A percentile compares a stretch with the other conserved stretches of the same genome.
phyloP scores from a whole-genome alignment of 108 stramenopile species.

The Pseudonitzschia multistriata region DNA sequence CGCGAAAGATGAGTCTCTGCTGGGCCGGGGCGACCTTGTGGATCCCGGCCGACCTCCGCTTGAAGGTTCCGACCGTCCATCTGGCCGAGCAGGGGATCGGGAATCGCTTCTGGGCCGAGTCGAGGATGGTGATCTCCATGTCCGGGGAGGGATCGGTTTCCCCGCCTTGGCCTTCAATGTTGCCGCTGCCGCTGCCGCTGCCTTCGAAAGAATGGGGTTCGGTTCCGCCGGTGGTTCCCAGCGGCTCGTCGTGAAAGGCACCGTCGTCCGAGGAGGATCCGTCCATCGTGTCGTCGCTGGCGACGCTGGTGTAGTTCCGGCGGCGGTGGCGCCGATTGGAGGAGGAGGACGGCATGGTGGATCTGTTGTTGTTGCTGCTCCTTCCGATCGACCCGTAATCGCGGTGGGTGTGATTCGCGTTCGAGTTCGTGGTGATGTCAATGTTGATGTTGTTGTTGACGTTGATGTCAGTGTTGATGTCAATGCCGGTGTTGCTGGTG shows the following conservation, averaged over 20 bases:
- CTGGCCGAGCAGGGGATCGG: constrained; percentile 41
- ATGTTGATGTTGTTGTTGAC: neutral
- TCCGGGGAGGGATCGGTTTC: neutral
- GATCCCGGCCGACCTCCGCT: constrained; percentile 35
- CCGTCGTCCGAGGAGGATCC: neutral
- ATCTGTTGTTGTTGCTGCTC: neutral
- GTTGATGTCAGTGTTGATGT: neutral
- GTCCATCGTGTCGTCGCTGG: neutral
- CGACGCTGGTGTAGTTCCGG: constrained; percentile 11
- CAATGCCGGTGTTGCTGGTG: neutral
- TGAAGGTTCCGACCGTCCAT: constrained; percentile 62
- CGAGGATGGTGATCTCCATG: constrained; percentile 48
- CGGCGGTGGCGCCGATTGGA: constrained; percentile 3
- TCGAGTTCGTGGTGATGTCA: neutral
- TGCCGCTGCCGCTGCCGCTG: neutral
- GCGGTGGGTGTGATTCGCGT: neutral
- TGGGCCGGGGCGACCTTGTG: constrained; percentile 63
- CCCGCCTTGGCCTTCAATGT: neutral
- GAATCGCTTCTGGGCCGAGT: constrained; percentile 72
- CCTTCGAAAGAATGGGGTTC: neutral
- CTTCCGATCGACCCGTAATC: constrained; percentile 2
- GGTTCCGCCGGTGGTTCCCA: neutral
- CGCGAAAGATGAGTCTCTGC: constrained; percentile 77
- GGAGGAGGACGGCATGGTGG: neutral
- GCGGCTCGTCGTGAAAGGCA: neutral